Conservation (phyloP, 2,329 filamentous ascomycete species). For the Magnaporthiopsis incrustans region DNA sequence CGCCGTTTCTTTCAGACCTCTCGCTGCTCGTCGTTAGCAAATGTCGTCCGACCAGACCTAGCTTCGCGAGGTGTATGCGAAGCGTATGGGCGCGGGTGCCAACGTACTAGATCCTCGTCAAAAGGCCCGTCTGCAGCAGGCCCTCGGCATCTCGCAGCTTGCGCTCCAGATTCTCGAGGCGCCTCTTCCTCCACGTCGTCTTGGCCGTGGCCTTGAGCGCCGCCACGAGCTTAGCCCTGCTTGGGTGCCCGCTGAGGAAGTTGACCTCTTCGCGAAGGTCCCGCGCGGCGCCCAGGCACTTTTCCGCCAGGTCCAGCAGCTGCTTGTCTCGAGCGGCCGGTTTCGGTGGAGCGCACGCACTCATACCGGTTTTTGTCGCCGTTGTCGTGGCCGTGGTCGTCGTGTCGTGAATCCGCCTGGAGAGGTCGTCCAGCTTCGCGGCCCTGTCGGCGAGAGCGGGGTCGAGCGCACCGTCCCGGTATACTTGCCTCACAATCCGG, state of each 20-base stretch:
- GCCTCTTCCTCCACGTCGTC: constrained; percentile 14
- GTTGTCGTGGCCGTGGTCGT: too few relatives aligned
- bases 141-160: constrained; percentile 9
- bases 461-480: constrained; percentile 8
- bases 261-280: not conserved
- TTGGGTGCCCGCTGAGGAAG: not conserved
- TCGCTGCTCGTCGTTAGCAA: not conserved
- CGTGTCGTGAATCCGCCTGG: not conserved
- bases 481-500: constrained; percentile 12
- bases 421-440: not conserved
- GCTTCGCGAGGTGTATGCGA: too few relatives aligned
- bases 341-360: too few relatives aligned
- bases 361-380: too few relatives aligned
- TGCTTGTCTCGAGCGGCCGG: not conserved
- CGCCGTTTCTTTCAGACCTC: not conserved
- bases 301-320: not conserved
- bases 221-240: not conserved
- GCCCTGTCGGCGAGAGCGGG: not conserved
- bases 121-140: not conserved
- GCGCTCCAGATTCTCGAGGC: constrained; percentile 13
- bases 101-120: not conserved
- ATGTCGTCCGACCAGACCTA: too few relatives aligned
- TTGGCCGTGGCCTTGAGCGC: constrained; percentile 8
- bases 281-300: not conserved
- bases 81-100: not conserved